These are phyloP conservation scores for Colletotrichum ledebouriae DNA, from an alignment of 2,329 filamentous ascomycete genomes.

Conservation along the genomic window DNA sequence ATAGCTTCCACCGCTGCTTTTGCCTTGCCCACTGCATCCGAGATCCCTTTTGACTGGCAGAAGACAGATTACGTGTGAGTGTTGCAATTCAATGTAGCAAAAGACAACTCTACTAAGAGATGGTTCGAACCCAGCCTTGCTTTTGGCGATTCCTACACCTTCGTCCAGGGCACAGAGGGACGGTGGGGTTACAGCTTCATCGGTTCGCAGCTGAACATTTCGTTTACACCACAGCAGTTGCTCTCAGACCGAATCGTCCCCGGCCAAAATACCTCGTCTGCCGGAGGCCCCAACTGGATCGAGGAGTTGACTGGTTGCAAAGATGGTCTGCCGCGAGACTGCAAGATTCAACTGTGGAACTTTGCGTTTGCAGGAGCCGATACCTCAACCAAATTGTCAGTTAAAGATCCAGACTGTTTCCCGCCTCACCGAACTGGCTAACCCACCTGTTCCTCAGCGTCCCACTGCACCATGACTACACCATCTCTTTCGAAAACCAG, in stretches of 20 bases:
- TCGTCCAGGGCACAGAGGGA: slow-evolving; percentile 65
- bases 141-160: slow-evolving; percentile 67
- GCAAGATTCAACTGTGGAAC: slow-evolving; percentile 65
- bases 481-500: slow-evolving; percentile 60
- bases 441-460: slow-evolving; percentile 48
- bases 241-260: slow-evolving; percentile 61
- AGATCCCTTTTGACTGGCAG: slow-evolving; percentile 42
- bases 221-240: slow-evolving; percentile 58
- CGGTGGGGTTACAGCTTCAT: slow-evolving; percentile 67
- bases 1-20: background rate
- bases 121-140: slow-evolving; percentile 53
- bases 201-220: slow-evolving; percentile 62
- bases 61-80: slow-evolving; percentile 46
- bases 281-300: slow-evolving; percentile 68
- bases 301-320: slow-evolving; percentile 65
- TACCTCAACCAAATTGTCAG: slow-evolving; percentile 43
- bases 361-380: slow-evolving; percentile 69
- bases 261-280: slow-evolving; percentile 63
- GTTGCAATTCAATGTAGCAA: background rate
- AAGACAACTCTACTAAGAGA: no score
- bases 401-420: background rate
- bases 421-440: background rate
- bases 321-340: slow-evolving; percentile 57
- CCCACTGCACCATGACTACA: slow-evolving; percentile 65
- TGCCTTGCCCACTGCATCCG: background rate